Conservation (phyloP, 257 asterid genomes). For the Apocynum venetum region DNA sequence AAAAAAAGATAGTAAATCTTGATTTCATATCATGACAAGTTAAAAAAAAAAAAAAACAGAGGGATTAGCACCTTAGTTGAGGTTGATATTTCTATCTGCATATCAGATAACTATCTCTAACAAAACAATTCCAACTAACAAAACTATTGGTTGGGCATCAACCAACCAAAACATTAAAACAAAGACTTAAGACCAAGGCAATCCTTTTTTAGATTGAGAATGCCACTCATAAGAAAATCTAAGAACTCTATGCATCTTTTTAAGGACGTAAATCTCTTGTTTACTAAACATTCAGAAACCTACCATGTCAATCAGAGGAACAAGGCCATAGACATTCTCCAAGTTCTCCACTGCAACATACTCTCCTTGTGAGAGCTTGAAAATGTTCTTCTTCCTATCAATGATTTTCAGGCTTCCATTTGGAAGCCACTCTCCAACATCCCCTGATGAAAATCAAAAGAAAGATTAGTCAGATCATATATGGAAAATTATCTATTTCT, state of each 20-base stretch:
- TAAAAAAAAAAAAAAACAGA: no score
- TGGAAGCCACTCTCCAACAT: slow-evolving; percentile 90
- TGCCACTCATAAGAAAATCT: neutral
- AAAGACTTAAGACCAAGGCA: neutral
- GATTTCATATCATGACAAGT: no score
- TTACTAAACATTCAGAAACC: slow-evolving; percentile 10
- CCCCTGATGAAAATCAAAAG: slow-evolving; percentile 48
- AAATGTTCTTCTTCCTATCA: slow-evolving; percentile 94
- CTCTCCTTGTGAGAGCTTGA: slow-evolving; percentile 98
- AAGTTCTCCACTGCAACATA: slow-evolving; percentile 97
- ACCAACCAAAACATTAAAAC: no score
- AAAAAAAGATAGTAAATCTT: no score
- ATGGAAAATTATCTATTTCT: neutral
- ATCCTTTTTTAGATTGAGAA: neutral
- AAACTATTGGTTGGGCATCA: no score
- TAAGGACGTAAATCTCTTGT: neutral
- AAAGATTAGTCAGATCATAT: slow-evolving; percentile 1
- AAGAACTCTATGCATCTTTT: neutral
- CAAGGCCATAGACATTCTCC: slow-evolving; percentile 74
- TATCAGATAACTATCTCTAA: no score
- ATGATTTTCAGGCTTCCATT: slow-evolving; percentile 87
- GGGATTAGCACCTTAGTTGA: no score
- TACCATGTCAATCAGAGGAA: slow-evolving; percentile 69
- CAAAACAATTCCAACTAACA: no score
- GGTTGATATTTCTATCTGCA: no score